Evolutionary conservation across 1,284 basidiomycete species (phyloP).

Genomic region (Fomitopsis pinicola): DNA sequence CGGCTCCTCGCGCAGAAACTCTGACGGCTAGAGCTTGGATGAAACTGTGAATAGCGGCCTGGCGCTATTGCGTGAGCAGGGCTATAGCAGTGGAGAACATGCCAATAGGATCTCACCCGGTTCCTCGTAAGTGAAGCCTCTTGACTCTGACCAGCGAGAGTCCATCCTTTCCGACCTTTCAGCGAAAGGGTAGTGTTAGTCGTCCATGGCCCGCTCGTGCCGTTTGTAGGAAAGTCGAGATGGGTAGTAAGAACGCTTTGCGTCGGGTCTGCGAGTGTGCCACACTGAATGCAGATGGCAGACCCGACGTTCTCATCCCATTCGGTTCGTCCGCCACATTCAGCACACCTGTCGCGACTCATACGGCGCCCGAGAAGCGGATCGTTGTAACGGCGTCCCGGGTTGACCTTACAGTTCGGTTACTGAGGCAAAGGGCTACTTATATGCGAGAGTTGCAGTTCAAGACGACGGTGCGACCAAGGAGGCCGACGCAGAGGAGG

Average conservation of each 20-base stretch:
- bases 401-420: not conserved
- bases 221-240: constrained; percentile 29
- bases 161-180: constrained; percentile 48
- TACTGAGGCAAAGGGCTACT: too few species aligned
- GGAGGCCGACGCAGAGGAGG: not conserved
- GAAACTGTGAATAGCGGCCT: constrained; percentile 60
- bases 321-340: constrained; percentile 48
- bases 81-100: constrained; percentile 4
- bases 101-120: constrained; percentile 34
- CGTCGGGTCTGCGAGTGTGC: constrained; percentile 56
- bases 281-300: constrained; percentile 59
- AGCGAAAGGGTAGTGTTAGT: constrained; percentile 31
- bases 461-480: too few species aligned
- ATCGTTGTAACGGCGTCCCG: not conserved
- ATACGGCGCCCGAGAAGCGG: constrained; percentile 15
- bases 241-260: constrained; percentile 53
- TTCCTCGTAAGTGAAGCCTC: constrained; percentile 58
- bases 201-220: constrained; percentile 24
- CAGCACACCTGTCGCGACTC: constrained; percentile 35
- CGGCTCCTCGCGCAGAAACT: constrained; percentile 50
- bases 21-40: constrained; percentile 54
- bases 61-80: not conserved
- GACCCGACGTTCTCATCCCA: constrained; percentile 57
- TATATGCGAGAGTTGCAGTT: too few species aligned
- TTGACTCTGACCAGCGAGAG: constrained; percentile 57